Conservation (phyloP, 805 yeast genomes). For the Phaffomyces antillensis region DNA sequence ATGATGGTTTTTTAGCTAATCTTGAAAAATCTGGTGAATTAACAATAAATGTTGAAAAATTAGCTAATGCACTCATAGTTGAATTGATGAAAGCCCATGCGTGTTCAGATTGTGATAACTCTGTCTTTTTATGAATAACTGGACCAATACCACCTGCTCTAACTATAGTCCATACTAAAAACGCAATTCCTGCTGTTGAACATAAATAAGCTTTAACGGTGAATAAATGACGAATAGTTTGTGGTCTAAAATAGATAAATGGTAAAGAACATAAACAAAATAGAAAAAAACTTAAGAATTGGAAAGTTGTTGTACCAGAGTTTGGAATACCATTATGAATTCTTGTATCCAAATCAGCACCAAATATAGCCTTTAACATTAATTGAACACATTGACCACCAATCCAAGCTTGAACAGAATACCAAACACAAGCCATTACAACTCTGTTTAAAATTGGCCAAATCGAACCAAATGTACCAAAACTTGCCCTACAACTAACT, state of each 20-base stretch:
- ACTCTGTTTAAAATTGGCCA: constrained; percentile 89
- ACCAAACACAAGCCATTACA: constrained; percentile 84
- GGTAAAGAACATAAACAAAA: constrained; percentile 80
- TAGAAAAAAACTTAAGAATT: constrained; percentile 67
- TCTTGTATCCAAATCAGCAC: constrained; percentile 50
- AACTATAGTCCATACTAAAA: constrained; percentile 75
- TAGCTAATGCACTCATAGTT: constrained; percentile 76
- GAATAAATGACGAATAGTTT: constrained; percentile 73
- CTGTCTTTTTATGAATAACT: constrained; percentile 48
- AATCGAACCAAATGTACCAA: constrained; percentile 79
- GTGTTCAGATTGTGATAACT: constrained; percentile 48
- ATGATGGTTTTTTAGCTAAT: constrained; percentile 52
- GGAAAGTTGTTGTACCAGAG: constrained; percentile 61
- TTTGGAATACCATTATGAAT: constrained; percentile 55
- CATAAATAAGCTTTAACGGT: constrained; percentile 73
- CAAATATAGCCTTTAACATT: constrained; percentile 72
- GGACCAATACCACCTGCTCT: constrained; percentile 78
- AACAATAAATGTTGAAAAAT: constrained; percentile 78
- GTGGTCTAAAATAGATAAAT: constrained; percentile 78
- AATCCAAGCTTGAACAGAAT: constrained; percentile 76
- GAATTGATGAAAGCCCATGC: constrained; percentile 81
- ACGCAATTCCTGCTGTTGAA: constrained; percentile 78
- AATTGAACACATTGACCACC: constrained; percentile 78
- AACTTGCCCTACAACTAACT: constrained; percentile 69
- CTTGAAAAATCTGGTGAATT: constrained; percentile 89